Evolutionary conservation across 2,329 filamentous ascomycete genomes (phyloP).

Genomic region (Colletotrichum sojae): DNA sequence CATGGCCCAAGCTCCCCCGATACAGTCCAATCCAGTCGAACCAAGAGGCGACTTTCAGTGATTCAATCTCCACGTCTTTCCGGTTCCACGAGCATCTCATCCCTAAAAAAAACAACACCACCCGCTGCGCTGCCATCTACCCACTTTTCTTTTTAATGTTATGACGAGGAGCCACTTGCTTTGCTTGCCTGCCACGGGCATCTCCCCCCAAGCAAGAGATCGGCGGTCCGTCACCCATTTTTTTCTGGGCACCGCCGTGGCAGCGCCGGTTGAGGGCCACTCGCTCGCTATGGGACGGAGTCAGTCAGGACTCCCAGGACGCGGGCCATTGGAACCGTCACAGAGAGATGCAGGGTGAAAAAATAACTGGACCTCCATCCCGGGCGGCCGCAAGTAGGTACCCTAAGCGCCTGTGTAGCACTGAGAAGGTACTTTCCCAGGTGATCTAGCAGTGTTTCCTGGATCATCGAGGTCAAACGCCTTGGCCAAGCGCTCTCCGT

Average conservation of each 20-base stretch:
- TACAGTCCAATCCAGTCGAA: too few relatives aligned
- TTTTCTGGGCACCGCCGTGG: constrained; percentile 36
- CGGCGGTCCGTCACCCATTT: constrained; percentile 23
- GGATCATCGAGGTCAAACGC: too few relatives aligned
- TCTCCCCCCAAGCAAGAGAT: constrained; percentile 20
- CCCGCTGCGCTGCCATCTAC: background rate
- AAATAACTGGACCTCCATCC: constrained; percentile 17
- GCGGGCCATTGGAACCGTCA: constrained; percentile 4
- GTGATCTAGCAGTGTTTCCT: too few relatives aligned
- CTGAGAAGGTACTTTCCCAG: too few relatives aligned
- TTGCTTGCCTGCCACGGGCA: constrained; percentile 13
- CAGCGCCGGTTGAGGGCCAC: constrained; percentile 9
- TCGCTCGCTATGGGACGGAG: constrained; percentile 1
- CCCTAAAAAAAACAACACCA: constrained; percentile 3
- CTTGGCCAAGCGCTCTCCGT: too few relatives aligned
- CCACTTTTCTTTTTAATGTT: constrained; percentile 22
- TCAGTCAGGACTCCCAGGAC: background rate
- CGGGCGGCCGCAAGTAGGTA: background rate
- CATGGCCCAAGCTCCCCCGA: constrained; percentile 16
- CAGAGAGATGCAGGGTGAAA: constrained; percentile 20
- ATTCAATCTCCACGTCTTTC: background rate
- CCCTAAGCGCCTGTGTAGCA: too few relatives aligned
- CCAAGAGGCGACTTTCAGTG: background rate
- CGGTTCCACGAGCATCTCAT: background rate
- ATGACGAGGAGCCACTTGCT: constrained; percentile 20